Percentiles rank a stretch among this genome's conserved stretches.
These are phyloP conservation scores for Daldinia sp. DNA, from an alignment of 2,329 filamentous ascomycete genomes.

Conservation along the genomic window DNA sequence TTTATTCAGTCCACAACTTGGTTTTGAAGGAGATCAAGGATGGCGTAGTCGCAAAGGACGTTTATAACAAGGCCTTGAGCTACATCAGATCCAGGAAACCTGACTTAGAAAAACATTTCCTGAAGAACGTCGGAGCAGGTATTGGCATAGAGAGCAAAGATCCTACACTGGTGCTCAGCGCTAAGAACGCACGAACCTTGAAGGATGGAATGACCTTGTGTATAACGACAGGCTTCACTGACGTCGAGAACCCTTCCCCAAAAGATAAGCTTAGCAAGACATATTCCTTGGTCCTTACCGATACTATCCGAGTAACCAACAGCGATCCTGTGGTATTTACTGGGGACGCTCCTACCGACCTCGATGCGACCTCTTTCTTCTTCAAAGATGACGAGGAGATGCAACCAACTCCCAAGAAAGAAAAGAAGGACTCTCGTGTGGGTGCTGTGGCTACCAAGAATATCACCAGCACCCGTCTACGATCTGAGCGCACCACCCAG, in stretches of 20 bases:
- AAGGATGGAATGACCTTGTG: slow-evolving; percentile 98
- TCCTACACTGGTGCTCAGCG: slow-evolving; percentile 83
- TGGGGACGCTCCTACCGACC: slow-evolving; percentile 88
- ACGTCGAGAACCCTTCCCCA: slow-evolving; percentile 86
- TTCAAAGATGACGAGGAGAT: slow-evolving; percentile 97
- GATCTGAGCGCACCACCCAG: slow-evolving; percentile 89
- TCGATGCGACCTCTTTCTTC: slow-evolving; percentile 97
- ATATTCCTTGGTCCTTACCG: slow-evolving; percentile 90
- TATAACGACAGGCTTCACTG: slow-evolving; percentile 88
- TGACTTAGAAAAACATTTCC: slow-evolving; percentile 93
- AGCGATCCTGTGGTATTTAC: slow-evolving; percentile 91
- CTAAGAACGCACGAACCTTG: slow-evolving; percentile 83
- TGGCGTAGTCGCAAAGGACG: slow-evolving; percentile 85
- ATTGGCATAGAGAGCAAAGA: slow-evolving; percentile 95
- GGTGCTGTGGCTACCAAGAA: slow-evolving; percentile 94
- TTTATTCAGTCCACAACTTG: slow-evolving; percentile 86
- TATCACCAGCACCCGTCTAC: slow-evolving; percentile 91
- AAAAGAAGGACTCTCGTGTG: slow-evolving; percentile 84
- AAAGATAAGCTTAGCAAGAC: slow-evolving; percentile 90
- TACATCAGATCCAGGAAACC: slow-evolving; percentile 91
- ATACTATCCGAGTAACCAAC: slow-evolving; percentile 89
- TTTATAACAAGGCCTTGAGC: slow-evolving; percentile 87
- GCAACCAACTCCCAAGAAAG: slow-evolving; percentile 87
- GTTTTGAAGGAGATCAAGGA: slow-evolving; percentile 92
- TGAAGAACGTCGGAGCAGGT: slow-evolving; percentile 91